Base-by-base conservation (phyloP, 192 early-diverging fungal genomes). In the Blastocladiella britannica region DNA sequence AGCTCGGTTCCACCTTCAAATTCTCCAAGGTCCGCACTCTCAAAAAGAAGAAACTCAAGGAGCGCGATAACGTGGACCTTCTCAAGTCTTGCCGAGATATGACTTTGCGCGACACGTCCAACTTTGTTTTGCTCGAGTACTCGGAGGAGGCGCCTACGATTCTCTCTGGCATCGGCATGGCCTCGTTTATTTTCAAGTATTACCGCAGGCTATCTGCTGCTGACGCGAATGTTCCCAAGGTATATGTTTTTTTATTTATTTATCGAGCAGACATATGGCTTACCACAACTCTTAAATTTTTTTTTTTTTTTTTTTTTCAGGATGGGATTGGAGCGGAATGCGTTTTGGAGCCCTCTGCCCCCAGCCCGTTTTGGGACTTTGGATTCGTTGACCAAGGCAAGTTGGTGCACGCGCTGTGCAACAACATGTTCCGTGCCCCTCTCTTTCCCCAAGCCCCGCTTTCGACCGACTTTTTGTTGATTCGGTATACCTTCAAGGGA, bases 81-180 rank as follows among this genome's bases (percentile, higher is more conserved):
- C 82, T 91, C 72, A 74, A 82, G 62, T 85, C 72, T 29, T 76
- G 82, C 8, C 91, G 87, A 58, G 91, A 96, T 69, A 62, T 98
- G 24, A 87, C 87, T 9, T 71, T 96, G 5, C 88, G 86, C 53
- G 94, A 98, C 56, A 80, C 80, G 26, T 73, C 78, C 26, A 76
- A 82, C 58, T 93, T 80, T 66, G 75, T 88, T 0, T 63, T 98
- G 43, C 61, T 94, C 18, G 94, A 98, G 63, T 96, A 94, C 61
- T 87, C 87, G 0, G 93, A 98, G 63, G 94, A 98, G 68, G 86
- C 93, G 64, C 94, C 94, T 15, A 82, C 87, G 0, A 83, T 95
- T 25, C 60, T 98, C 57, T 83, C 84, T 25, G 94, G 94, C 61
- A 74, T 82, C 6, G 94, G 94, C 25, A 98, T 98, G 94, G 91